Conservation (phyloP, 2,329 filamentous ascomycete species). For the Pseudogymnoascus sp. region DNA sequence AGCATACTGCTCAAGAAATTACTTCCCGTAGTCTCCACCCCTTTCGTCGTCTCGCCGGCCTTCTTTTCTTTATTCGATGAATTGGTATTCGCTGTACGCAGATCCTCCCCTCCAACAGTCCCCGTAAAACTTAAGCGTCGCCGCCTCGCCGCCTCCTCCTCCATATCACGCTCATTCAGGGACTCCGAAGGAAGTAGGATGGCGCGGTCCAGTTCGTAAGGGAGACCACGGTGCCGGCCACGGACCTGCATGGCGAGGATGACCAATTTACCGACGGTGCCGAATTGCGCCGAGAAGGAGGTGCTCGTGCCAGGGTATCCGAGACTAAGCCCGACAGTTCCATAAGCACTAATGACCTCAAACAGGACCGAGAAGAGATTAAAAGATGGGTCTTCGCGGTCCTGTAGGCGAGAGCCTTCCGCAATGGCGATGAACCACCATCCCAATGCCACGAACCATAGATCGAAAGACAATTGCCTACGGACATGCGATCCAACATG, state of each 20-base stretch:
- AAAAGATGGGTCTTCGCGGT: constrained; percentile 28
- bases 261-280: constrained; percentile 51
- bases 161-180: too few species aligned
- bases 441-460: constrained; percentile 94
- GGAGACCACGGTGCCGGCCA: constrained; percentile 44
- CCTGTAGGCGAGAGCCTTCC: constrained; percentile 65
- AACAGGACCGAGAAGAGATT: constrained; percentile 63
- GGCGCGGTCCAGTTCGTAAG: constrained; percentile 45
- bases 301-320: constrained; percentile 67
- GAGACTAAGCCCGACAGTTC: constrained; percentile 82
- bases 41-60: too few species aligned
- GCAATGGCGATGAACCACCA: constrained; percentile 88
- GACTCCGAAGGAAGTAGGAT: constrained; percentile 33
- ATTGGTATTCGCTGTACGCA: too few species aligned
- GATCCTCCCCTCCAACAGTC: too few species aligned
- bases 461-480: constrained; percentile 86
- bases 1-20: too few species aligned
- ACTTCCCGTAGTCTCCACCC: too few species aligned
- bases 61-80: too few species aligned
- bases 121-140: too few species aligned
- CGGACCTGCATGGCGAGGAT: constrained; percentile 46
- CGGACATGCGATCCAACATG: constrained; percentile 90
- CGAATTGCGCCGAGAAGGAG: constrained; percentile 72
- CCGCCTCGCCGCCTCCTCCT: too few species aligned
- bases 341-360: constrained; percentile 80